phyloP scores from a whole-genome alignment of 805 yeast species.

The Candida qinlingensis region DNA sequence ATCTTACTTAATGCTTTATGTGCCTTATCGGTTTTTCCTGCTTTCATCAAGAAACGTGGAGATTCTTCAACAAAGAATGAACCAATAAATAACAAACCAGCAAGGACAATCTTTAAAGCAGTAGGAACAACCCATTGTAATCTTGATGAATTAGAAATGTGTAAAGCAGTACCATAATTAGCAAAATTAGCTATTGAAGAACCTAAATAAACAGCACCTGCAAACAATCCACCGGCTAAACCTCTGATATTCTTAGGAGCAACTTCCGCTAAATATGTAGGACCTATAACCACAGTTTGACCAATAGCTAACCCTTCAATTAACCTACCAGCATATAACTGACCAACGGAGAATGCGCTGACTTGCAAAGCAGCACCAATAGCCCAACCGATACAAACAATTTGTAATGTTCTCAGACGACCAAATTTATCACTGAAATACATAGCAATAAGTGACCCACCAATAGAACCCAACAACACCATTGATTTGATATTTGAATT shows the following conservation, averaged over 20 bases:
- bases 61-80: constrained; percentile 43
- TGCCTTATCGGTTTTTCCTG: constrained; percentile 39
- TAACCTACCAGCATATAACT: constrained; percentile 49
- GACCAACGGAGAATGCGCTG: constrained; percentile 41
- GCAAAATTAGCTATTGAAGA: constrained; percentile 44
- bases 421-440: constrained; percentile 46
- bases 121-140: constrained; percentile 53
- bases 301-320: constrained; percentile 53
- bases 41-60: constrained; percentile 41
- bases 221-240: constrained; percentile 44
- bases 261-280: constrained; percentile 48
- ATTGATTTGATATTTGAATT: constrained; percentile 51
- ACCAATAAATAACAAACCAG: constrained; percentile 38
- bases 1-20: constrained; percentile 35
- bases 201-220: constrained; percentile 56
- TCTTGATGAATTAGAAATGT: constrained; percentile 31
- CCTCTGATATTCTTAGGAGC: constrained; percentile 51
- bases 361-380: constrained; percentile 44
- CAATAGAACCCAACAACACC: constrained; percentile 54
- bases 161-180: constrained; percentile 47
- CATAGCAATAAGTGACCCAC: constrained; percentile 46
- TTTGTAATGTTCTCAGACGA: constrained; percentile 42
- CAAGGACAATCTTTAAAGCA: constrained; percentile 40
- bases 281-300: constrained; percentile 53
- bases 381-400: constrained; percentile 38